These are phyloP conservation scores for Alternaria gansuensis DNA, from an alignment of 2,329 filamentous ascomycete genomes.

Conservation along the genomic window DNA sequence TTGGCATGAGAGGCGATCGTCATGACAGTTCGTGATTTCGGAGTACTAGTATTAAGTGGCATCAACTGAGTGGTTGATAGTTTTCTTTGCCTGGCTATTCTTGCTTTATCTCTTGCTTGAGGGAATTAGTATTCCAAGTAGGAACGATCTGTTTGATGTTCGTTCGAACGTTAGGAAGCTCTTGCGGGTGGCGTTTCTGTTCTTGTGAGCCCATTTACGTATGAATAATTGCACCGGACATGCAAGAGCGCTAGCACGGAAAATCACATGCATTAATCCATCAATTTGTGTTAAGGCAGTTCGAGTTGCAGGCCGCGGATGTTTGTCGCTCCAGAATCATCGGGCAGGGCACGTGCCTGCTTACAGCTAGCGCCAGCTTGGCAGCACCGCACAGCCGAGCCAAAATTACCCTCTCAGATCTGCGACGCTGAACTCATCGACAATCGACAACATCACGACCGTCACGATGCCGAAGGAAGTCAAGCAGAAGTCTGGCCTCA, in stretches of 20 bases:
- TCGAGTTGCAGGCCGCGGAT: background rate
- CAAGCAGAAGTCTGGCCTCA: constrained; percentile 63
- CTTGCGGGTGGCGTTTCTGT: background rate
- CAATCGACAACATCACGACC: constrained; percentile 49
- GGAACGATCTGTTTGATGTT: background rate
- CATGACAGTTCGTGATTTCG: background rate
- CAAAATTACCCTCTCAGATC: constrained; percentile 31
- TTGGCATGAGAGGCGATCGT: background rate
- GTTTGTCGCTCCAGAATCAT: background rate
- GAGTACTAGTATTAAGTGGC: background rate
- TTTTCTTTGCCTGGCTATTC: background rate
- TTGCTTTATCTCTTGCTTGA: background rate
- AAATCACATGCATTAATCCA: background rate
- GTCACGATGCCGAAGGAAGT: constrained; percentile 63
- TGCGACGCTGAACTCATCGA: constrained; percentile 26
- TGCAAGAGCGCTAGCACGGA: background rate
- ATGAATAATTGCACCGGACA: background rate
- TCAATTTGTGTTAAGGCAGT: background rate
- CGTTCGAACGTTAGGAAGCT: background rate
- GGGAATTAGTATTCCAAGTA: background rate
- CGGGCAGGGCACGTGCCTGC: constrained; percentile 23
- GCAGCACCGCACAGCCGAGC: constrained; percentile 31
- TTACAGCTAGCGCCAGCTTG: constrained; percentile 32
- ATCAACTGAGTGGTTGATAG: background rate
- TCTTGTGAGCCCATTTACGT: background rate